Conservation (phyloP, 1,284 basidiomycete species). For the Rhizoctonia solani region DNA sequence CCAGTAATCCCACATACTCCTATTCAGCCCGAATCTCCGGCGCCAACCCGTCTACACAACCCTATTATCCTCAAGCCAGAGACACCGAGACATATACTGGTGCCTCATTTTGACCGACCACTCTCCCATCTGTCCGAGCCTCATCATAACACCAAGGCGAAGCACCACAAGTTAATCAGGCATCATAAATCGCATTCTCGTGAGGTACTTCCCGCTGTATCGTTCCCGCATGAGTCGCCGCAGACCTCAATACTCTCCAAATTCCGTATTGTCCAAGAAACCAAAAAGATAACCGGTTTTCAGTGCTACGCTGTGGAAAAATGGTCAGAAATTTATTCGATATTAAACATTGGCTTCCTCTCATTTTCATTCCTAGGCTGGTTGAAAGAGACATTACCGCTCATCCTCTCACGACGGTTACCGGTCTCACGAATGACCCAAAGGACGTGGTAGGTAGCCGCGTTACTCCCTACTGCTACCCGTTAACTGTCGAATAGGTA, state of each 20-base stretch:
- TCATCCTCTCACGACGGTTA: conserved; percentile 55
- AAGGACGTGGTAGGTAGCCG: conserved; percentile 57
- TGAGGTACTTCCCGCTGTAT: conserved; percentile 8
- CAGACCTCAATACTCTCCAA: conserved; percentile 11
- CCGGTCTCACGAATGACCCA: conserved; percentile 73
- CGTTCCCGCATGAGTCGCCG: neutral
- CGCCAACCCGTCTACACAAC: conserved; percentile 11
- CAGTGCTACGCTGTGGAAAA: conserved; percentile 83
- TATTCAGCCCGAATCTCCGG: conserved; percentile 9
- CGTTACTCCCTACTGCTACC: neutral
- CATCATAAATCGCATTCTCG: conserved; percentile 26
- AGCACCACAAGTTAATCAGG: conserved; percentile 29
- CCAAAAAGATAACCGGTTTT: conserved; percentile 54
- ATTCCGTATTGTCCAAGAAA: conserved; percentile 23
- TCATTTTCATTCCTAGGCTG: conserved; percentile 54
- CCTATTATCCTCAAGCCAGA: conserved; percentile 18
- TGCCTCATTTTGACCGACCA: conserved; percentile 32
- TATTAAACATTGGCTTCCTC: neutral
- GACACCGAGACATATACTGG: conserved; percentile 25
- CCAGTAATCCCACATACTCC: conserved; percentile 23
- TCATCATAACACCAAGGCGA: conserved; percentile 1
- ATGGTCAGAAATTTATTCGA: conserved; percentile 56
- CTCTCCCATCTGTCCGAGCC: neutral
- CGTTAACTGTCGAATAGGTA: conserved; percentile 50
- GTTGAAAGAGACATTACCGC: conserved; percentile 62